Evolutionary conservation across 257 asterid genomes (phyloP).

Genomic region (Nemophila menziesii): DNA sequence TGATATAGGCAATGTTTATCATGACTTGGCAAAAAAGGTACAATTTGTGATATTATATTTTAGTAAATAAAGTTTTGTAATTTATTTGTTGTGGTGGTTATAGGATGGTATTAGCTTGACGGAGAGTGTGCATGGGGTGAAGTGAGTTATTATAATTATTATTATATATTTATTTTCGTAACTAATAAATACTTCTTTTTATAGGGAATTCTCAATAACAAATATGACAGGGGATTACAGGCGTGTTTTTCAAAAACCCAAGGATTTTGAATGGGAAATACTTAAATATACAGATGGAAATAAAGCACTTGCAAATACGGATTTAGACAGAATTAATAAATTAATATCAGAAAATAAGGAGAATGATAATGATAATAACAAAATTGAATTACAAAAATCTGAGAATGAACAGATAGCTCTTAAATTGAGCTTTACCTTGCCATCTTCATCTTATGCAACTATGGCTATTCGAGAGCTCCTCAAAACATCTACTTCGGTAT

Average conservation of each 20-base stretch:
- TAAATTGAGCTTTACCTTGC: slow-evolving; percentile 76
- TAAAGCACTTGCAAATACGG: slow-evolving; percentile 70
- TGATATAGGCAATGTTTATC: slow-evolving; percentile 62
- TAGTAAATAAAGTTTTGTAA: slow-evolving; percentile 4
- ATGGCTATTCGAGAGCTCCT: slow-evolving; percentile 98
- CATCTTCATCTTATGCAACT: slow-evolving; percentile 93
- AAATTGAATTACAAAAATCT: slow-evolving; percentile 14
- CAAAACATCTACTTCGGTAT: slow-evolving; percentile 87
- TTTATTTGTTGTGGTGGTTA: slow-evolving; percentile 16
- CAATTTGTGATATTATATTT: too few relatives aligned
- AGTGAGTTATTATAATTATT: slow-evolving; percentile 49
- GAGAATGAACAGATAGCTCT: slow-evolving; percentile 50
- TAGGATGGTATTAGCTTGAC: slow-evolving; percentile 79
- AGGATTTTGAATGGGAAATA: slow-evolving; percentile 84
- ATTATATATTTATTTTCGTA: background rate
- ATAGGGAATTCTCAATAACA: slow-evolving; percentile 81
- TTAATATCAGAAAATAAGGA: slow-evolving; percentile 16
- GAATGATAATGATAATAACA: slow-evolving; percentile 12
- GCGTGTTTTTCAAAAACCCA: slow-evolving; percentile 80
- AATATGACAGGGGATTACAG: slow-evolving; percentile 86
- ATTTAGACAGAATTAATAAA: slow-evolving; percentile 53
- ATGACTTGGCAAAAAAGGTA: slow-evolving; percentile 68
- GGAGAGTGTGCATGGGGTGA: slow-evolving; percentile 53
- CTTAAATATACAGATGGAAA: slow-evolving; percentile 55
- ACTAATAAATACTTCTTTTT: background rate